Conservation (phyloP, 768 basidiomycete species). For the Fistulinella prunicolor region DNA sequence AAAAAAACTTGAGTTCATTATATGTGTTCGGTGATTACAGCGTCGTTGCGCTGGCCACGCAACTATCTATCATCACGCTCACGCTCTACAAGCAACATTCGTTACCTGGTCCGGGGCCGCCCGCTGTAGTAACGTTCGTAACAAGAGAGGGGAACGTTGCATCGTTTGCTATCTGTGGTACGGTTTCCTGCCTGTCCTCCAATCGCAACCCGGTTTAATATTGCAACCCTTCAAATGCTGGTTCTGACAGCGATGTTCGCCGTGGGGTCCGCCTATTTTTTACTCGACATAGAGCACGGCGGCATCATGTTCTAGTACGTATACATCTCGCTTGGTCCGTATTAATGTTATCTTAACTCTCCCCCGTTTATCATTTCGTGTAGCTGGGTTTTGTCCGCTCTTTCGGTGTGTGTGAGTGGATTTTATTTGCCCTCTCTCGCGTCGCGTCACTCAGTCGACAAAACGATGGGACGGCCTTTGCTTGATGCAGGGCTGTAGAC, state of each 20-base stretch:
- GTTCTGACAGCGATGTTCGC: no score
- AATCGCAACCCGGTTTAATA: neutral
- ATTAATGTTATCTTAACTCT: no score
- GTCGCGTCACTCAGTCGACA: no score
- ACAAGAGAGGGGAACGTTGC: slow-evolving; percentile 3
- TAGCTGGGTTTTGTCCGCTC: slow-evolving; percentile 7
- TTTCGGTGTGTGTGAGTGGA: slow-evolving; percentile 8
- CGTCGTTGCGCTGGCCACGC: neutral
- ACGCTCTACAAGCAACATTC: slow-evolving; percentile 4
- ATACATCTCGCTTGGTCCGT: neutral
- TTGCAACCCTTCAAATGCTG: neutral
- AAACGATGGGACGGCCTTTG: no score
- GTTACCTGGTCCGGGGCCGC: neutral
- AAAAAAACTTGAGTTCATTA: neutral
- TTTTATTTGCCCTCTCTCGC: no score
- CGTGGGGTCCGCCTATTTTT: slow-evolving; percentile 2
- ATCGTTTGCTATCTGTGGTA: slow-evolving; percentile 3
- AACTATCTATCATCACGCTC: slow-evolving; percentile 2
- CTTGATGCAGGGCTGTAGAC: slow-evolving; percentile 11
- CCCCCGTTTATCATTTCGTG: no score
- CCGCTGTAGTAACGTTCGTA: neutral
- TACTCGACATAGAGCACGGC: slow-evolving; percentile 3
- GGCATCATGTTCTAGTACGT: slow-evolving; percentile 13
- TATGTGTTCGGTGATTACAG: neutral
- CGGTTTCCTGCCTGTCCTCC: neutral